Evolutionary conservation across 2,329 filamentous ascomycete species (phyloP).

Genomic region (Colletotrichum eleusines): DNA sequence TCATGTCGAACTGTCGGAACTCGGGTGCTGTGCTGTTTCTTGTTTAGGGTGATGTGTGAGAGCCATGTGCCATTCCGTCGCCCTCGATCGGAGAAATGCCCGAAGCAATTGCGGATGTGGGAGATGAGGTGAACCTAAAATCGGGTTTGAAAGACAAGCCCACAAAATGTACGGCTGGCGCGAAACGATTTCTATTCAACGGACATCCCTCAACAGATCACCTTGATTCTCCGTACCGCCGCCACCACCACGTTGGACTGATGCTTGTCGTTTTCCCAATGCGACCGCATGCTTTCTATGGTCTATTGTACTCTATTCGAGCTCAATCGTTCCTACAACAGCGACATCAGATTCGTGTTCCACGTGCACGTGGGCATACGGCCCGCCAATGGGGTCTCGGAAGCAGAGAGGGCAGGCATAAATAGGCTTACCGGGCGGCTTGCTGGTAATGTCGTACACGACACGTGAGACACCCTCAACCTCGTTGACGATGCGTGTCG

Average conservation of each 20-base stretch:
- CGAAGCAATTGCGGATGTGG: not conserved
- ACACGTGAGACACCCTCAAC: conserved; percentile 80
- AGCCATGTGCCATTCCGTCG: not conserved
- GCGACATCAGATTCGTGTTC: conserved; percentile 31
- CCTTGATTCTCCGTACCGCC: not conserved
- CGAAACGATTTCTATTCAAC: not conserved
- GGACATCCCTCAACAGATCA: not conserved
- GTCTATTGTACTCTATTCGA: conserved; percentile 64
- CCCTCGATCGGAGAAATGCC: not conserved
- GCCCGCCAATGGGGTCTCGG: not conserved
- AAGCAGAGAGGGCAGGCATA: not conserved
- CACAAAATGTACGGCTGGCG: not conserved
- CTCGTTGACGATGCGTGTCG: conserved; percentile 73
- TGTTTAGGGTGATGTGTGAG: not conserved
- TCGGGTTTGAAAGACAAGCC: not conserved
- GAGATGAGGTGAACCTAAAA: not conserved
- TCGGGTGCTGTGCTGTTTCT: not conserved
- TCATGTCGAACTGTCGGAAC: not conserved
- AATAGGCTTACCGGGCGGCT: conserved; percentile 31
- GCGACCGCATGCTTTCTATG: not conserved
- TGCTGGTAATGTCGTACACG: conserved; percentile 59
- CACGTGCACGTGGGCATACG: not conserved
- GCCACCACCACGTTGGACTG: not conserved
- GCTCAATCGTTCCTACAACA: conserved; percentile 78
- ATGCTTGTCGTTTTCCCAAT: no score